Evolutionary conservation across 257 asterid species (phyloP).

Genomic region (Capsicum chinense): DNA sequence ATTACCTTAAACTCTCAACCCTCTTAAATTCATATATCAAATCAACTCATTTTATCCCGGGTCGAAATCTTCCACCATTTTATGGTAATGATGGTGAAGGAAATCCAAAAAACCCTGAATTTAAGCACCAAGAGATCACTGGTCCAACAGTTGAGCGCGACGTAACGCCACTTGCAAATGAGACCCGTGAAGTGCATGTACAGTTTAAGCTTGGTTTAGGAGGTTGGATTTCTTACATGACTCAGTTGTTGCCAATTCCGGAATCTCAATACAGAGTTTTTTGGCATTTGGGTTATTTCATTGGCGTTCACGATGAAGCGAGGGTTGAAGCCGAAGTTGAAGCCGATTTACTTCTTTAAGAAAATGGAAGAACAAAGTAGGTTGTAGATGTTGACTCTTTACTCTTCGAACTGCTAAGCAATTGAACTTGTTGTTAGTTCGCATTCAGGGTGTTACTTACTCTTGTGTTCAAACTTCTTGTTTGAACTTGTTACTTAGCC

Average conservation of each 20-base stretch:
- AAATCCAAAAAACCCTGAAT: conserved; percentile 51
- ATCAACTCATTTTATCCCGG: neutral
- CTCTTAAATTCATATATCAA: neutral
- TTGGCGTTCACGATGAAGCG: conserved; percentile 77
- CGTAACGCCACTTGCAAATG: conserved; percentile 75
- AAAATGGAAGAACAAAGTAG: conserved; percentile 95
- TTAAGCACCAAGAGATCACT: conserved; percentile 91
- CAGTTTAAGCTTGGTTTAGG: conserved; percentile 48
- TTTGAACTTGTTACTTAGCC: conserved; percentile 53
- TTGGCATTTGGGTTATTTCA: conserved; percentile 37
- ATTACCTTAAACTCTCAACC: neutral
- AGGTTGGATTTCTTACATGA: too few species aligned
- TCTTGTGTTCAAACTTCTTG: conserved; percentile 45
- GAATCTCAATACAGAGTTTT: too few species aligned
- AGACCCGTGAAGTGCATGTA: conserved; percentile 76
- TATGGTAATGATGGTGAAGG: conserved; percentile 20
- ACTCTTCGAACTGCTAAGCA: conserved; percentile 83
- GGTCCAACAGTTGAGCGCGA: conserved; percentile 95
- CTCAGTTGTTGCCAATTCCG: too few species aligned
- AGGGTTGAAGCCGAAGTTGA: conserved; percentile 61
- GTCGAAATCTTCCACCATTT: too few species aligned
- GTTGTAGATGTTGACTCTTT: conserved; percentile 82
- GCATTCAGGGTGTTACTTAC: conserved; percentile 75
- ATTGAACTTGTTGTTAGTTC: conserved; percentile 71
- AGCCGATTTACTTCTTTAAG: conserved; percentile 43